Base-by-base conservation (phyloP, 306 rosid species). In the Crotalaria pallida region DNA sequence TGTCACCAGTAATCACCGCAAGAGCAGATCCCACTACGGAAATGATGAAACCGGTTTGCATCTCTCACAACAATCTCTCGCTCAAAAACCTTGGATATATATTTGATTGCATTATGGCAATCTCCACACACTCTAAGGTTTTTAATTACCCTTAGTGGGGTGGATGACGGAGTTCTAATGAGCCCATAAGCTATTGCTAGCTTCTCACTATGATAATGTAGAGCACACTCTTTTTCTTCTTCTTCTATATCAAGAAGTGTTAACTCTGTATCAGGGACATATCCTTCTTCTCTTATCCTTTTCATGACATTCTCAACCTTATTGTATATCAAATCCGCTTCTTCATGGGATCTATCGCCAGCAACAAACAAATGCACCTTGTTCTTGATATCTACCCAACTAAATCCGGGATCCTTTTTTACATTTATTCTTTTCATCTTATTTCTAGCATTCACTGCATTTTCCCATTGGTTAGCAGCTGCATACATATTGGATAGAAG, bases 391-490 rank as follows among this genome's bases (percentile, higher is more conserved):
- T 87, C 88, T 56, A 88, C 49, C 97, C 97, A 92, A 52, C 97
- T 87, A 79, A 85, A 92, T 47, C 96, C 96, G 0, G 94, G 92
- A 29, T 89, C 97, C 82, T 92, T 92, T 76, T 89, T 92, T 51
- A 85, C 89, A 45, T 89, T 87, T 26, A 73, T 80, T 44, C 69
- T 71, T 51, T 67, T 86, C 97, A 92, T 92, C 85, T 53, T 79
- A 57, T 79, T 79, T 64, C 97, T 79, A 71, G 91, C 96, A 68
- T 80, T 75, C 8, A 41, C 73, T 16, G 81, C 93, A 29, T 58
- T 80, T 31, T 91, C 84, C 97, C 97, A 91, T 55, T 86, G 94
- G 59, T 86, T 79, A 67, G 94, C 84, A 69, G 94, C 84, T 1
- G 89, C 90, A 29, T 84, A 87, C 19, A 92, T 81, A 71, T 87